These are phyloP conservation scores for Lachancea sp. DNA, from an alignment of 805 yeast genomes.

Conservation along the genomic window DNA sequence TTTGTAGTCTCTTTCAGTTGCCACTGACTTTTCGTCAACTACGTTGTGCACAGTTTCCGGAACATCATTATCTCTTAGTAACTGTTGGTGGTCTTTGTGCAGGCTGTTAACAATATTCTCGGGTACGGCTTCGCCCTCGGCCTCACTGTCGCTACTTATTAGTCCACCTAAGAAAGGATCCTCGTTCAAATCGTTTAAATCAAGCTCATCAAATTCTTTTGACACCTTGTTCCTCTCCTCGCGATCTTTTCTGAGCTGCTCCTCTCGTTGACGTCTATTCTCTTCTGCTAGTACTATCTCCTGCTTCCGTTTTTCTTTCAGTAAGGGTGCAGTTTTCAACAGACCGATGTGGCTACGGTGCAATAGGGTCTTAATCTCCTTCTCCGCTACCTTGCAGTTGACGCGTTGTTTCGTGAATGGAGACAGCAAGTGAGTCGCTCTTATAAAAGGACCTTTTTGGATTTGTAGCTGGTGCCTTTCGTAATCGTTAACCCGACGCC, in stretches of 20 bases:
- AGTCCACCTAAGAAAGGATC: slow-evolving; percentile 32
- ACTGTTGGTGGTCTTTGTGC: no score
- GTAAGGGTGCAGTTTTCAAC: slow-evolving; percentile 6
- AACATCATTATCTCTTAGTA: no score
- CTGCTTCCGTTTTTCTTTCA: slow-evolving; percentile 17
- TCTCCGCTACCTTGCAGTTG: slow-evolving; percentile 9
- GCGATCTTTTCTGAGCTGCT: slow-evolving; percentile 26
- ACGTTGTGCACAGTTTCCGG: no score
- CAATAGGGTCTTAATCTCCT: slow-evolving; percentile 9
- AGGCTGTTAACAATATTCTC: no score
- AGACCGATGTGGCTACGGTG: slow-evolving; percentile 13
- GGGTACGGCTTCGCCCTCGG: slow-evolving; percentile 16
- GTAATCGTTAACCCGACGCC: slow-evolving; percentile 28
- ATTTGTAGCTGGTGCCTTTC: slow-evolving; percentile 19
- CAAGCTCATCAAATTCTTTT: slow-evolving; percentile 21
- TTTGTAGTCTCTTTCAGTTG: no score
- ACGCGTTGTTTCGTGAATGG: slow-evolving; percentile 7
- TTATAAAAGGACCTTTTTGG: slow-evolving; percentile 27
- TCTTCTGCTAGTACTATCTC: slow-evolving; percentile 30
- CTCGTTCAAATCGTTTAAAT: slow-evolving; percentile 25
- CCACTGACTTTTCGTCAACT: no score
- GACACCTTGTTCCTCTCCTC: slow-evolving; percentile 27
- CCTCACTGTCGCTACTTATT: slow-evolving; percentile 29
- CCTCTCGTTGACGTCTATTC: slow-evolving; percentile 32
- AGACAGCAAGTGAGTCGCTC: slow-evolving; percentile 15